A percentile compares a stretch with the other conserved stretches of the same genome.
Evolutionary conservation across 495 filamentous ascomycete species (phyloP).

Genomic region (Xylaria palmicola): DNA sequence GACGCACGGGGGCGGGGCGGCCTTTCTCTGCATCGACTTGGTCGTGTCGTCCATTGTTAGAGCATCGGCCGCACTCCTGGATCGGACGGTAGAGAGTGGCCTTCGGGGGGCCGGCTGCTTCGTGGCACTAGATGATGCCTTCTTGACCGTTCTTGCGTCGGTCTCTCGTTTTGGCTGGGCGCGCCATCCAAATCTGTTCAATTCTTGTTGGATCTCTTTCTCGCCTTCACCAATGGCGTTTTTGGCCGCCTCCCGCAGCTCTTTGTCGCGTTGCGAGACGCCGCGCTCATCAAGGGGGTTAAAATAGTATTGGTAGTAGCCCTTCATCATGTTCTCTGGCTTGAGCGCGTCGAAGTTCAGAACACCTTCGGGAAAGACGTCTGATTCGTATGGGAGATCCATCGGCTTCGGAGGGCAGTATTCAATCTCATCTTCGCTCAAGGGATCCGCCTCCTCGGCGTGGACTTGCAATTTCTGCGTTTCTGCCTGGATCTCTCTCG

Average conservation of each 20-base stretch:
- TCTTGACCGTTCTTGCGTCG: conserved; percentile 28
- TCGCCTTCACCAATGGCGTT: conserved; percentile 57
- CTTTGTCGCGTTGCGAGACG: conserved; percentile 59
- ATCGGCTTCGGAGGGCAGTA: conserved; percentile 44
- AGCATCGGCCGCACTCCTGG: conserved; percentile 43
- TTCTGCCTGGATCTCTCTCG: conserved; percentile 40
- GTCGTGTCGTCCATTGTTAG: conserved; percentile 40
- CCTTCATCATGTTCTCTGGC: conserved; percentile 65
- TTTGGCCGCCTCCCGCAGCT: conserved; percentile 56
- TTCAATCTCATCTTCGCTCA: conserved; percentile 60
- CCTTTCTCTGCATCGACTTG: conserved; percentile 30
- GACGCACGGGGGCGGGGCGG: conserved; percentile 24
- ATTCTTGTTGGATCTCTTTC: conserved; percentile 56
- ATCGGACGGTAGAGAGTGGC: conserved; percentile 19
- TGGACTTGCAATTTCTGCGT: conserved; percentile 47
- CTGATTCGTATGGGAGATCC: conserved; percentile 73
- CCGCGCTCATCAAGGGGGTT: conserved; percentile 68
- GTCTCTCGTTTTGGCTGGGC: conserved; percentile 35
- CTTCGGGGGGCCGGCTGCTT: conserved; percentile 25
- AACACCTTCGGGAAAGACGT: conserved; percentile 64
- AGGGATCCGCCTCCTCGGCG: conserved; percentile 31
- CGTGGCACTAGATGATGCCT: conserved; percentile 10
- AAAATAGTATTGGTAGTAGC: conserved; percentile 63
- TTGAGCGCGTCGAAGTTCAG: conserved; percentile 49
- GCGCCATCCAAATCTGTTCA: conserved; percentile 56